Evolutionary conservation across 1,284 basidiomycete genomes (phyloP).

Genomic region (Xerocomus nothofagi): DNA sequence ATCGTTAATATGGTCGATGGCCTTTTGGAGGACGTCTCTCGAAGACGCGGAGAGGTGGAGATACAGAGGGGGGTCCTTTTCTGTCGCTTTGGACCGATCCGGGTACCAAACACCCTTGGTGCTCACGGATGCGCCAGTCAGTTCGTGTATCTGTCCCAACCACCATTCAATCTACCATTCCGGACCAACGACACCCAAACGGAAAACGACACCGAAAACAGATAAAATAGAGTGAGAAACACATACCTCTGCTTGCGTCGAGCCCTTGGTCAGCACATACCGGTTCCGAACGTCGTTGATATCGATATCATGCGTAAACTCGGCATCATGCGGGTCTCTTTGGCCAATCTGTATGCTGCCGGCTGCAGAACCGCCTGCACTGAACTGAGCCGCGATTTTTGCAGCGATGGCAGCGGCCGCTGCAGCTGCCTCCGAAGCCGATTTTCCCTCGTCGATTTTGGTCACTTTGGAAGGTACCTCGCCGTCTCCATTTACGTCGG

Average conservation of each 20-base stretch:
- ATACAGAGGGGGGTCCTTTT: constrained; percentile 92
- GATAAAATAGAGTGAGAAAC: constrained; percentile 1
- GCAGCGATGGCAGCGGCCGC: constrained; percentile 86
- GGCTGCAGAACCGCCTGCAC: constrained; percentile 41
- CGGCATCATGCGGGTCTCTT: constrained; percentile 76
- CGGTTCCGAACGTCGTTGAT: constrained; percentile 97
- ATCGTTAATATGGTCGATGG: constrained; percentile 83
- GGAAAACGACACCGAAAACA: background rate
- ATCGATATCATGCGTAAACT: constrained; percentile 90
- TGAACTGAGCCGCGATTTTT: constrained; percentile 87
- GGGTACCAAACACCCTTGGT: constrained; percentile 96
- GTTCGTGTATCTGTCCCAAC: constrained; percentile 71
- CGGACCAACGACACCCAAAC: background rate
- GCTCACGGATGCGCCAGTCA: constrained; percentile 87
- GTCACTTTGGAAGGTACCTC: constrained; percentile 45
- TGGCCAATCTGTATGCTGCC: constrained; percentile 47
- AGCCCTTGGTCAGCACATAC: constrained; percentile 92
- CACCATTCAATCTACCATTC: constrained; percentile 3
- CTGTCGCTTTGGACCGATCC: constrained; percentile 84
- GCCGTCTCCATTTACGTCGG: constrained; percentile 36
- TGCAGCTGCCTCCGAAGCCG: constrained; percentile 76
- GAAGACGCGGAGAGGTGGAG: constrained; percentile 89
- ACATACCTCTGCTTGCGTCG: constrained; percentile 87
- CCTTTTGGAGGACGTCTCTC: constrained; percentile 77
- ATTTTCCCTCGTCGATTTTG: constrained; percentile 59